Evolutionary conservation across 495 filamentous ascomycete species (phyloP), one percentile per base, ranked within the genome.

Genomic region (Amniculicola lignicola): DNA sequence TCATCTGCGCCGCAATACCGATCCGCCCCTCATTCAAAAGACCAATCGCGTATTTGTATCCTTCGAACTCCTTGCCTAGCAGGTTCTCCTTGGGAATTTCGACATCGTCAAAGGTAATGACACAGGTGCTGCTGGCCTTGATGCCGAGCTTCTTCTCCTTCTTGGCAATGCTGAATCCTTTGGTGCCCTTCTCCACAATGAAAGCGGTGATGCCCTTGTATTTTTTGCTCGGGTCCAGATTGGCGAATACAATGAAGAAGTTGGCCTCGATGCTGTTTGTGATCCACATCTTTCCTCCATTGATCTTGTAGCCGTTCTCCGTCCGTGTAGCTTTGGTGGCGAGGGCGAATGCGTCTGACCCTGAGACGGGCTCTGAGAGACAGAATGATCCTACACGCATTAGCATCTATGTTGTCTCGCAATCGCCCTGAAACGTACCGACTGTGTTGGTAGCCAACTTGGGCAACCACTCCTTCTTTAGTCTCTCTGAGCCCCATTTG

Each of bases 71-170:
- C 67, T 89, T 77, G 44, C 93, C 93, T 5, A 99, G 79, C 5
- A 99, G 72, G 70, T 96, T 92, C 66, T 84, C 86, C 69, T 83
- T 83, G 24, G 82, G 92, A 15, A 99, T 81, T 65, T 93, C 83
- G 21, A 97, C 92, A 66, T 97, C 93, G 71, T 99, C 93, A 58
- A 99, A 96, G 78, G 85, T 99, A 66, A 99, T 78, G 40, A 94
- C 90, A 72, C 93, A 99, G 18, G 93, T 99, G 75, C 87, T 91
- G 75, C 87, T 92, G 2, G 93, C 93, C 49, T 79, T 83, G 74
- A 99, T 99, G 37, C 93, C 93, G 27, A 99, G 82, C 78, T 99
- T 99, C 84, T 95, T 96, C 79, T 99, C 93, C 77, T 99, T 99
- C 81, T 99, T 99, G 16, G 93, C 89, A 68, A 99, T 91, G 15